Base-by-base conservation (phyloP, 352 stramenopile species). In the Pythium diclinum region DNA sequence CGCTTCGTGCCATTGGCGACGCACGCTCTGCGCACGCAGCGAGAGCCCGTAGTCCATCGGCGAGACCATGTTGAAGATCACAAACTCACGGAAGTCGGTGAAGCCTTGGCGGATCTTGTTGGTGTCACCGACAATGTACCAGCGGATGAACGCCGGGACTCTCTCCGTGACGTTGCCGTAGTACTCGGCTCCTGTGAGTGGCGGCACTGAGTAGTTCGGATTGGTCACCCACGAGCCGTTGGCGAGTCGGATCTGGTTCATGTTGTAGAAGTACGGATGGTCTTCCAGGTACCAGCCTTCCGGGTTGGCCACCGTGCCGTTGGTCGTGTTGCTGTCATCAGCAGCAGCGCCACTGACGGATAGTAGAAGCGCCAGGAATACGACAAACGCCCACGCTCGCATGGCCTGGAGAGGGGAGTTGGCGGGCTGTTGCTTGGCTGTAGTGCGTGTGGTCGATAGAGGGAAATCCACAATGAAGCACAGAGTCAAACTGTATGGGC, bases 21-120 rank as follows among this genome's bases (percentile, higher is more conserved):
- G 74, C 13, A 78, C 65, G 30, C 72, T 75, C 17, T 61, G 69
- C 14, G 76, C 70, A 16, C 74, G 61, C 7, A 75, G 13, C 28
- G 74, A 78, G 5, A 16, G 38, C 3, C 79, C 79, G 19, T 77
- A 72, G 52, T 79, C 69, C 65, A 76, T 75, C 0, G 77, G 76
- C 23, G 77, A 80, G 30, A 88, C 72, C 42, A 85, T 64, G 30
- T 83, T 81, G 68, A 85, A 84, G 49, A 86, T 67, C 28, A 86
- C 25, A 38, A 71, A 36, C 19, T 54, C 64, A 4, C 69, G 59
- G 4, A 76, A 47, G 19, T 77, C 58, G 30, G 79, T 77, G 38
- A 75, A 70, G 6, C 73, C 36, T 9, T 72, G 74, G 36, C 61
- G 75, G 11, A 69, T 61, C 52, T 16, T 54, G 68, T 59, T 30